Conservation (phyloP, 2,329 filamentous ascomycete genomes). For the Fusarium miscanthi region DNA sequence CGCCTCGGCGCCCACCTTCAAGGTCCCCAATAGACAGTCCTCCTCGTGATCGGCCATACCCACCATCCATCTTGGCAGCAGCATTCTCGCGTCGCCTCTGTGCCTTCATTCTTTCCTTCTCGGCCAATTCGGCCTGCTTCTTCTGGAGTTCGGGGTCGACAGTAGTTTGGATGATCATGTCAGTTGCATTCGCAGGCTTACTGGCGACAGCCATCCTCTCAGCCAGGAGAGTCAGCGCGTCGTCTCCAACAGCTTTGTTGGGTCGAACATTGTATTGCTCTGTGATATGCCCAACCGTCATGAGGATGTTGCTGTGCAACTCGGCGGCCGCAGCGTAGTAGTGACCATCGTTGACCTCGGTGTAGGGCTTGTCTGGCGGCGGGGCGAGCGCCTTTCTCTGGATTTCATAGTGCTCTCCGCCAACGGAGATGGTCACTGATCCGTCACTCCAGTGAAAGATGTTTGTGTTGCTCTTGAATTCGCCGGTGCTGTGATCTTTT, state of each 20-base stretch:
- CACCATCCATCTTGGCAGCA: constrained; percentile 71
- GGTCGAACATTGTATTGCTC: constrained; percentile 77
- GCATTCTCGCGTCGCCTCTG: constrained; percentile 76
- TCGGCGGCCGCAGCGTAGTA: constrained; percentile 81
- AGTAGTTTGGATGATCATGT: constrained; percentile 76
- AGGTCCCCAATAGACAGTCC: constrained; percentile 76
- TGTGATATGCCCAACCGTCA: constrained; percentile 80
- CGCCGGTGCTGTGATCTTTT: constrained; percentile 71
- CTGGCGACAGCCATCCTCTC: constrained; percentile 73
- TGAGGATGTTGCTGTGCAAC: constrained; percentile 73
- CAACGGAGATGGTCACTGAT: constrained; percentile 79
- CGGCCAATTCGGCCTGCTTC: constrained; percentile 77
- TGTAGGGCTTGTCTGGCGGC: constrained; percentile 67
- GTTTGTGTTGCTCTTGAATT: constrained; percentile 79
- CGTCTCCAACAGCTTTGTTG: constrained; percentile 75
- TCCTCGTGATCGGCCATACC: constrained; percentile 61
- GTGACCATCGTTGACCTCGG: constrained; percentile 76
- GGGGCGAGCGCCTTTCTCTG: constrained; percentile 77
- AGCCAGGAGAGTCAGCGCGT: constrained; percentile 75
- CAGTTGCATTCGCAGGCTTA: constrained; percentile 65
- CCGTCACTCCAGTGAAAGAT: constrained; percentile 84
- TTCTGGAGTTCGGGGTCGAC: constrained; percentile 81
- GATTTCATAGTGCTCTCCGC: constrained; percentile 80
- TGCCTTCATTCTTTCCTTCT: constrained; percentile 77
- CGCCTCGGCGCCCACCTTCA: constrained; percentile 68